Base-by-base conservation (phyloP, 306 rosid genomes). In the Leucaena leucocephala region DNA sequence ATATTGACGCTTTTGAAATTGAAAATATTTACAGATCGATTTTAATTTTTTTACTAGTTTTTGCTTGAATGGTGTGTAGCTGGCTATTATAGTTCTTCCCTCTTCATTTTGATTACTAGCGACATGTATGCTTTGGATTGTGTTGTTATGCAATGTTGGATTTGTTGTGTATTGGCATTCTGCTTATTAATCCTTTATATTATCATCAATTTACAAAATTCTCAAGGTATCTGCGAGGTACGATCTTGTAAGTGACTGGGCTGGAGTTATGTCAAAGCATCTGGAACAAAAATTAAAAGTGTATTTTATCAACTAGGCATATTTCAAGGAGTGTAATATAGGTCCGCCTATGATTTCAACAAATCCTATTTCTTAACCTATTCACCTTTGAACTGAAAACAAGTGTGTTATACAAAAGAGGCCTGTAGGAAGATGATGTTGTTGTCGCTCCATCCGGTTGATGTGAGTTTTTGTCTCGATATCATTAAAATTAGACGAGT, bases 381-480 rank as follows among this genome's bases (percentile, higher is more conserved):
- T 54, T 6, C 67, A 11, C 10, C 12, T 40, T 40, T 73, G 67
- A 73, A 55, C 52, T 39, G 66, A 38, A 8, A 48, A 48, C 17
- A 72, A 52, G 27, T 49, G 8, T n/a, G 76, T 33, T 33, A 39
- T 39, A 42, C 50, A 11, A 39, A 4, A 55, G 33, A 55, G 13
- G 5, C 8, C 19, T 54, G 38, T 2, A n/a, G 52, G 39, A 19
- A 39, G 17, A 55, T 52, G 45, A 57, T 34, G 62, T 52, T 21
- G 61, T 12, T 69, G 38, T 57, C 19, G 21, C 71, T 43, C 27
- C 40, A 78, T 45, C 70, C 44, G 15, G 27, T 35, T 49, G 34
- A 70, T 68, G 43, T 59, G 63, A 66, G 42, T 22, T 42, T 71
- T 45, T 70, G 71, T n/a, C 16, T 55, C 19, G 44, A n/a, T 38